phyloP scores from a whole-genome alignment of 2,329 filamentous ascomycete species.

The Beauveria varroae region DNA sequence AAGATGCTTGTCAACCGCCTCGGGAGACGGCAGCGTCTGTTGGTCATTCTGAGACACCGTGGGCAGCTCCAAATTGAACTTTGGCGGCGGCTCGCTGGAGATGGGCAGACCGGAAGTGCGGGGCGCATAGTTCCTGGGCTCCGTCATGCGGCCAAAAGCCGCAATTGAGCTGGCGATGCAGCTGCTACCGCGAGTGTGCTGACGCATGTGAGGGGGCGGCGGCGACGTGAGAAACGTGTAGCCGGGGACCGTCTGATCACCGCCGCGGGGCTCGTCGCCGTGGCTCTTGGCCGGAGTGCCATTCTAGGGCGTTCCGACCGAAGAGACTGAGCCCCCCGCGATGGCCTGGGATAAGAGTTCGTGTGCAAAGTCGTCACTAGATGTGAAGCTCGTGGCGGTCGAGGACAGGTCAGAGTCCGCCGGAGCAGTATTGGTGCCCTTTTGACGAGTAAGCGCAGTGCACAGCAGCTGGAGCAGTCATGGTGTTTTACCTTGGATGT shows the following conservation, averaged over 20 bases:
- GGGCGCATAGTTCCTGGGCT: conserved; percentile 36
- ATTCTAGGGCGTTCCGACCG: conserved; percentile 14
- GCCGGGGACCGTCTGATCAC: neutral
- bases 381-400: neutral
- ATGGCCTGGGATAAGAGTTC: conserved; percentile 6
- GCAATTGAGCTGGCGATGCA: conserved; percentile 6
- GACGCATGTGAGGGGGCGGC: neutral
- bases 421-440: neutral
- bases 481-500: neutral
- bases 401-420: neutral
- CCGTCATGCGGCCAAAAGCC: conserved; percentile 23
- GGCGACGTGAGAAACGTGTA: neutral
- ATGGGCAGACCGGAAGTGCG: conserved; percentile 22
- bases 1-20: neutral
- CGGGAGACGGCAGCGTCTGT: neutral
- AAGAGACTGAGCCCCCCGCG: conserved; percentile 4
- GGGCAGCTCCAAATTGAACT: conserved; percentile 24
- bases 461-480: neutral
- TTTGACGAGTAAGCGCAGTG: neutral
- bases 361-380: neutral
- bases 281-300: conserved; percentile 9
- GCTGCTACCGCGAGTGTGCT: neutral
- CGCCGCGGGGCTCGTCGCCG: neutral
- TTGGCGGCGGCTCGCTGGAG: conserved; percentile 28
- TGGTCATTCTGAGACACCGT: neutral